These are phyloP conservation scores for Cardiospermum halicacabum DNA, from an alignment of 345 rosid genomes.

Conservation along the genomic window DNA sequence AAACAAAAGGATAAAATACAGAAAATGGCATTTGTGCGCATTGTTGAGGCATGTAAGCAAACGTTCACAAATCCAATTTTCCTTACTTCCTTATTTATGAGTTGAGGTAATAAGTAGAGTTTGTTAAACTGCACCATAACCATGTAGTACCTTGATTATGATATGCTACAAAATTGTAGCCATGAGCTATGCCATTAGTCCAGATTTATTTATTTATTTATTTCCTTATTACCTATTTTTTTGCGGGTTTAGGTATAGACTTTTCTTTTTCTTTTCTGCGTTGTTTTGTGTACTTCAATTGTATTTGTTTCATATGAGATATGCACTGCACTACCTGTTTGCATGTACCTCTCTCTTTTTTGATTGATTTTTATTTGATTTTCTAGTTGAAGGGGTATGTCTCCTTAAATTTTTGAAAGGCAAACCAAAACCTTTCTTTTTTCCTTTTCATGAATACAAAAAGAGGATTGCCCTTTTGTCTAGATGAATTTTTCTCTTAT, in stretches of 20 bases:
- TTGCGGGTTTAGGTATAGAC: background rate
- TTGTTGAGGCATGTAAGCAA: slow-evolving; percentile 80
- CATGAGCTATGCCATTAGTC: background rate
- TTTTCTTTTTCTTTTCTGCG: background rate
- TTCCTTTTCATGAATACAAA: background rate
- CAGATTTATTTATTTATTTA: background rate
- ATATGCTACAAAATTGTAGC: background rate
- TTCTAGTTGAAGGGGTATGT: background rate
- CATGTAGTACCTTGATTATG: background rate
- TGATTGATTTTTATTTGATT: background rate
- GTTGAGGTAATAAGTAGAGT: slow-evolving; percentile 54
- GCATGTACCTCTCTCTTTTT: slow-evolving; percentile 3
- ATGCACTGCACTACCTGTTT: background rate
- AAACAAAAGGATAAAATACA: slow-evolving; percentile 80
- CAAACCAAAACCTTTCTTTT: background rate
- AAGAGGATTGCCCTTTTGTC: background rate
- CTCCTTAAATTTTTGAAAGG: background rate
- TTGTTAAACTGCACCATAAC: background rate
- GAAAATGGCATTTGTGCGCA: slow-evolving; percentile 56
- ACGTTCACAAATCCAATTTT: slow-evolving; percentile 68
- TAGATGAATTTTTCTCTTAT: background rate
- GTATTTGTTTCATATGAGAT: slow-evolving; percentile 5
- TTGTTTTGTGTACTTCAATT: background rate
- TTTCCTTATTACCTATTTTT: no score
- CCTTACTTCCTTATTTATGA: slow-evolving; percentile 78